These are phyloP conservation scores for Cordia subcordata DNA, from an alignment of 257 asterid species.

Conservation along the genomic window DNA sequence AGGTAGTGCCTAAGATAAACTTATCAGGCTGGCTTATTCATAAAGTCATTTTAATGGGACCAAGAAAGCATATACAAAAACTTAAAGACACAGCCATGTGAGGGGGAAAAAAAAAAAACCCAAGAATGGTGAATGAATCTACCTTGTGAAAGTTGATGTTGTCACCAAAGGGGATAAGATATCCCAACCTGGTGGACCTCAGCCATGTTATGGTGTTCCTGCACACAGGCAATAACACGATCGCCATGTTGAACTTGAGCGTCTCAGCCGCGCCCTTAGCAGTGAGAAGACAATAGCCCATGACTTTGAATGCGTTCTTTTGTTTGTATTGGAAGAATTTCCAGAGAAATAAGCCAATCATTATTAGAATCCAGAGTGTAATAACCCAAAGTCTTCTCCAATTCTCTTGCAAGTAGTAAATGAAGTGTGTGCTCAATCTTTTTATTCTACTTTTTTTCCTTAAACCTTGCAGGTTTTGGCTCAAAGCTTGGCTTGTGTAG, in stretches of 20 bases:
- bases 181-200: conserved; percentile 67
- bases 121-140: conserved; percentile 10
- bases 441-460: conserved; percentile 45
- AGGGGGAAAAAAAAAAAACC: conserved; percentile 20
- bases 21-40: no score
- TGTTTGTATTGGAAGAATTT: conserved; percentile 69
- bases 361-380: conserved; percentile 55
- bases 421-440: conserved; percentile 43
- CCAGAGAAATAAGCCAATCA: conserved; percentile 80
- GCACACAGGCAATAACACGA: conserved; percentile 81
- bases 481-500: conserved; percentile 93
- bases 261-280: conserved; percentile 98
- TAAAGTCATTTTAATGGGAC: conserved; percentile 28
- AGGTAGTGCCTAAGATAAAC: no score
- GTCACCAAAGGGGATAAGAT: conserved; percentile 79
- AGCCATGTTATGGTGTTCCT: conserved; percentile 88
- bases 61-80: conserved; percentile 6
- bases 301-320: conserved; percentile 56
- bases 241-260: conserved; percentile 87
- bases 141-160: conserved; percentile 96
- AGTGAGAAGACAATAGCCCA: conserved; percentile 88
- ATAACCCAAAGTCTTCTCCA: conserved; percentile 88
- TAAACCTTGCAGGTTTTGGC: conserved; percentile 88
- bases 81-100: not conserved
- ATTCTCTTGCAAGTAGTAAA: conserved; percentile 62